Evolutionary conservation across 139 green algal genomes (phyloP).

Genomic region (Tetraselmis chui): DNA sequence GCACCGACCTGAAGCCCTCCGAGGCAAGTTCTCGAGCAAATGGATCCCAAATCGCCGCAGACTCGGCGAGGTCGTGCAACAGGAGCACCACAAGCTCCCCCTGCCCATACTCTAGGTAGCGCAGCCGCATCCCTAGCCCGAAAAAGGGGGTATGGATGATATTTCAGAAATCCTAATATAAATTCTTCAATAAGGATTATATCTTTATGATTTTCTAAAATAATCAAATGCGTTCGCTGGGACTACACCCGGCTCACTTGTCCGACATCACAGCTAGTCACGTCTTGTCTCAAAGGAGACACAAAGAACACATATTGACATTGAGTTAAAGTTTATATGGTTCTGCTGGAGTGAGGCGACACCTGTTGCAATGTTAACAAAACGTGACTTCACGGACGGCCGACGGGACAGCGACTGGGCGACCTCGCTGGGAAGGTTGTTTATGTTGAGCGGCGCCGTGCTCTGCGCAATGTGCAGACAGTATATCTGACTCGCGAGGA

Average conservation of each 20-base stretch:
- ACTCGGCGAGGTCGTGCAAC: conserved; percentile 26
- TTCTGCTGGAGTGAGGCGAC: too few relatives aligned
- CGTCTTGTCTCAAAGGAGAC: too few relatives aligned
- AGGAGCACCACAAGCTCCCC: conserved; percentile 27
- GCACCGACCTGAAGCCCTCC: conserved; percentile 11
- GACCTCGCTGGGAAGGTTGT: background rate
- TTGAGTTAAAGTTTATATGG: too few relatives aligned
- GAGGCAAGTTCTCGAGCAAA: conserved; percentile 13
- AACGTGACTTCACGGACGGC: conserved; percentile 9
- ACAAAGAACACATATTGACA: too few relatives aligned
- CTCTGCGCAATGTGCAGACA: background rate
- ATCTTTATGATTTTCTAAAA: too few relatives aligned
- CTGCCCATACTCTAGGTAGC: conserved; percentile 22
- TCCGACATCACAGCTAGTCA: too few relatives aligned
- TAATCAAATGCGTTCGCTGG: too few relatives aligned
- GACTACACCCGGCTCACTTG: too few relatives aligned
- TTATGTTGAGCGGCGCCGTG: background rate
- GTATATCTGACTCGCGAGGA: background rate
- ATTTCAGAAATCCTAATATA: too few relatives aligned
- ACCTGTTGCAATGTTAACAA: conserved; percentile 22
- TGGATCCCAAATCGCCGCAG: conserved; percentile 13
- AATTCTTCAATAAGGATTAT: too few relatives aligned
- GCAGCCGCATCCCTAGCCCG: conserved; percentile 22
- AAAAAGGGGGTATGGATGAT: too few relatives aligned
- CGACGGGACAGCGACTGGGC: background rate